These are phyloP conservation scores for Carex pumila DNA, from an alignment of 176 grass and related monocot genomes.

Conservation along the genomic window DNA sequence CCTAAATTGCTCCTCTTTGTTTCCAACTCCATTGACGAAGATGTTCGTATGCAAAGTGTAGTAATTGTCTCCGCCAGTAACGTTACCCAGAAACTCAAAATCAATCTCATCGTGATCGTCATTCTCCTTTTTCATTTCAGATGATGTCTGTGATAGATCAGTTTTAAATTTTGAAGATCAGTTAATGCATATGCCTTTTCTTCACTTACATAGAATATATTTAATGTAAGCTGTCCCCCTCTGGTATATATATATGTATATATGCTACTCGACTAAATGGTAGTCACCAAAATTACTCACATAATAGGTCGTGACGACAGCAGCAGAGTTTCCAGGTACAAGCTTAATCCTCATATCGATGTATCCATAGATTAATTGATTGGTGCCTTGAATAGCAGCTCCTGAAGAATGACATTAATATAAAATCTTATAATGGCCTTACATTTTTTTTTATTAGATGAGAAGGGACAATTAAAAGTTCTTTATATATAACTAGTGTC, in stretches of 20 bases:
- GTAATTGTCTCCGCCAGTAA: constrained; percentile 26
- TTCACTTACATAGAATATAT: no score
- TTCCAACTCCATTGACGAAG: constrained; percentile 42
- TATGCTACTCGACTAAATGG: neutral
- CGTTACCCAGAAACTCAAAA: constrained; percentile 83
- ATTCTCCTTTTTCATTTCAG: neutral
- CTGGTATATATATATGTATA: neutral
- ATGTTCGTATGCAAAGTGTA: constrained; percentile 92
- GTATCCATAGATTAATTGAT: constrained; percentile 48
- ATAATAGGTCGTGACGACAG: constrained; percentile 76
- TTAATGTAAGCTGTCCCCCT: no score
- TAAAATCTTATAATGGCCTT: neutral
- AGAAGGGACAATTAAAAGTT: neutral
- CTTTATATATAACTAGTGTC: neutral
- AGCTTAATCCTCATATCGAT: constrained; percentile 54
- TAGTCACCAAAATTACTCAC: constrained; percentile 14
- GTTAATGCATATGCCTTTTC: neutral
- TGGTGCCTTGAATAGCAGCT: constrained; percentile 32
- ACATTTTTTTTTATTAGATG: neutral
- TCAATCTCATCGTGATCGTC: constrained; percentile 79
- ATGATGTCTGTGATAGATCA: constrained; percentile 30
- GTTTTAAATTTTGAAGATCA: neutral
- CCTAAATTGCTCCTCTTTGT: constrained; percentile 71
- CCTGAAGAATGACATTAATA: constrained; percentile 8
- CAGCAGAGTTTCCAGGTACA: constrained; percentile 56